Evolutionary conservation across 2,329 filamentous ascomycete genomes (phyloP), one percentile per base, ranked within the genome.

Genomic region (Diaporthe capsici): DNA sequence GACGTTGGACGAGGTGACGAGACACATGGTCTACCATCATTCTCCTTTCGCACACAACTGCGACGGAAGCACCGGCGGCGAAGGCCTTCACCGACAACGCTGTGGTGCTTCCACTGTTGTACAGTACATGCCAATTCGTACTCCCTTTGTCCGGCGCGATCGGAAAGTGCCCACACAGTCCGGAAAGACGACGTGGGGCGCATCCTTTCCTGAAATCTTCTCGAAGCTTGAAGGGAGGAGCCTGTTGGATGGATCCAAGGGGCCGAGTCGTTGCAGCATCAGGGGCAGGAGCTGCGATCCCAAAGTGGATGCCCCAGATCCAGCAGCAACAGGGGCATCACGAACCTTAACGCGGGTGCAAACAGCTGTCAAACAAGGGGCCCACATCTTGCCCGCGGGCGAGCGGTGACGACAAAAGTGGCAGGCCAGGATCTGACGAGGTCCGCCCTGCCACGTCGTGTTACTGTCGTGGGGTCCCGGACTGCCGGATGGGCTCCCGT

Each of bases 351-450:
- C 72, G 71, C 72, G 71, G 71, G 60, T 63, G 68, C 72, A 74
- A 71, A 75, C 72, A 76, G 72, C 75, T 76, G 75, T 76, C 75
- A 76, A 75, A 75, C 73, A 70, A 72, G 49, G 60, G 58, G 25
- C 55, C 67, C 72, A 61, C 51, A 51, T 37, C 61, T 73, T 47
- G 74, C 63, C 25, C 37, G 39, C 71, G 57, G 63, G 72, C 31
- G 67, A 73, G 75, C 73, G 75, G 73, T 75, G 75, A 75, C 73
- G 68, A 67, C 63, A 71, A 71, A 71, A 65, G 55, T 76, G 75
- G 75, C 75, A 73, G 70, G 70, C 44, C 55, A 63, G 71, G 71
- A 63, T 72, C 37, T 75, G 75, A 75, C 61, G 49, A 67, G 58
- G 61, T 57, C 68, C 73, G 73, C 73, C 73, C 67, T 73, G 73